Percentiles rank a stretch among this genome's conserved stretches.
phyloP scores from a whole-genome alignment of 192 early-diverging fungal species.

The Coemansia sp. region DNA sequence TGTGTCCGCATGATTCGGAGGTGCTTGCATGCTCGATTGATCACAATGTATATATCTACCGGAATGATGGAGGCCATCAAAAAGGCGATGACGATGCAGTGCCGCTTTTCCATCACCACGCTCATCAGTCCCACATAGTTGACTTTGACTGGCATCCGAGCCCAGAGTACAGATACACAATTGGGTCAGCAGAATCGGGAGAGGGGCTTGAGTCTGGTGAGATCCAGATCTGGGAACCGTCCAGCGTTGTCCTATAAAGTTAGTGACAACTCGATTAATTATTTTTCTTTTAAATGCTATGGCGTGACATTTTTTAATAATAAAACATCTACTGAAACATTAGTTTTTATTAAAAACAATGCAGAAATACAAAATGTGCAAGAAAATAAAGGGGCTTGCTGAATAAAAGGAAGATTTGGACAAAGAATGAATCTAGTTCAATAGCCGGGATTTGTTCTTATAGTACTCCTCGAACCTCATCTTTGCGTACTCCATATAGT shows the following conservation, averaged over 20 bases:
- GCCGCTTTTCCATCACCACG: constrained; percentile 33
- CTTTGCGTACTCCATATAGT: constrained; percentile 87
- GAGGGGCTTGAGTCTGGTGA: constrained; percentile 15
- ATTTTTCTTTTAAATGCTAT: neutral
- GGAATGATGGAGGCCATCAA: neutral
- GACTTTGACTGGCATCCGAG: constrained; percentile 49
- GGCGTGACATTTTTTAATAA: too few relatives aligned
- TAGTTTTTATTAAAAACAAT: neutral
- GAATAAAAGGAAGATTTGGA: neutral
- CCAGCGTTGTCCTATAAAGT: constrained; percentile 7
- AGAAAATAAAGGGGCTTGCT: neutral
- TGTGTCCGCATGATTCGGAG: constrained; percentile 32
- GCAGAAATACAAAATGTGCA: neutral
- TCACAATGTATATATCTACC: constrained; percentile 34
- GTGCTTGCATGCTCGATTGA: constrained; percentile 37
- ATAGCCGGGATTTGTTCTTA: constrained; percentile 44
- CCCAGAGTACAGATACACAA: constrained; percentile 29
- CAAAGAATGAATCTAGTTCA: constrained; percentile 8
- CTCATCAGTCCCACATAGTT: constrained; percentile 30
- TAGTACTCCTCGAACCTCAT: constrained; percentile 80
- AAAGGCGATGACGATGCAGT: neutral
- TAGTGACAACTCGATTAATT: neutral
- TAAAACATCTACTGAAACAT: neutral
- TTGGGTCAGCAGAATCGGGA: constrained; percentile 45
- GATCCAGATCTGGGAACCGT: constrained; percentile 50